phyloP scores from a whole-genome alignment of 2,329 filamentous ascomycete species.

The Aquanectria penicillioides region DNA sequence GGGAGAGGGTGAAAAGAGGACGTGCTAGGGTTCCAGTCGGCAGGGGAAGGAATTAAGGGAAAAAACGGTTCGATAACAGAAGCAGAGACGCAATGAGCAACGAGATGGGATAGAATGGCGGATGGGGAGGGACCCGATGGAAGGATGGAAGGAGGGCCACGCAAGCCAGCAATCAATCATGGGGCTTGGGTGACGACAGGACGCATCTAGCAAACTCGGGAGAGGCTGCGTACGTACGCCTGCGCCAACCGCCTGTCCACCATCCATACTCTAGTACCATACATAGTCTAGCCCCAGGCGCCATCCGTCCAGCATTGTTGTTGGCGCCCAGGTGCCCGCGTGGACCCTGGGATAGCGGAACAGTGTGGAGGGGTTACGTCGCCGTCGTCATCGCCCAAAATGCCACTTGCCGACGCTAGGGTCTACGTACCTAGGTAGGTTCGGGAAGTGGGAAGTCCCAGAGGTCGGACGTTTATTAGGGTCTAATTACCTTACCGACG shows the following conservation, averaged over 20 bases:
- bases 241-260: not conserved
- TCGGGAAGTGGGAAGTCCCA: conserved; percentile 13
- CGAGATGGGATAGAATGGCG: conserved; percentile 6
- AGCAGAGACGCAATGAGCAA: conserved; percentile 2
- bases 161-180: conserved; percentile 20
- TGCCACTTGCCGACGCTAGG: not conserved
- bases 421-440: conserved; percentile 1
- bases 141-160: conserved; percentile 22
- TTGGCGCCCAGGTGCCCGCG: conserved; percentile 2
- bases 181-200: conserved; percentile 15
- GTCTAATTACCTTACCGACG: not conserved
- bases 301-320: not conserved
- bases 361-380: conserved; percentile 18
- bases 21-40: conserved; percentile 5
- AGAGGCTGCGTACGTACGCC: conserved; percentile 14
- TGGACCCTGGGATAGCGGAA: conserved; percentile 1
- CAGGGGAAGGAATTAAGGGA: conserved; percentile 5
- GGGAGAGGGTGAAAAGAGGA: conserved; percentile 10
- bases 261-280: too few relatives aligned
- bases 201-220: conserved; percentile 12
- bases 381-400: conserved; percentile 2
- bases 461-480: conserved; percentile 1
- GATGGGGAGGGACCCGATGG: conserved; percentile 7
- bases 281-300: too few relatives aligned
- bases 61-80: conserved; percentile 1